Percentiles rank a stretch among this genome's conserved stretches.
These are phyloP conservation scores for Xylaria palmicola DNA, from an alignment of 495 filamentous ascomycete genomes.

Conservation along the genomic window DNA sequence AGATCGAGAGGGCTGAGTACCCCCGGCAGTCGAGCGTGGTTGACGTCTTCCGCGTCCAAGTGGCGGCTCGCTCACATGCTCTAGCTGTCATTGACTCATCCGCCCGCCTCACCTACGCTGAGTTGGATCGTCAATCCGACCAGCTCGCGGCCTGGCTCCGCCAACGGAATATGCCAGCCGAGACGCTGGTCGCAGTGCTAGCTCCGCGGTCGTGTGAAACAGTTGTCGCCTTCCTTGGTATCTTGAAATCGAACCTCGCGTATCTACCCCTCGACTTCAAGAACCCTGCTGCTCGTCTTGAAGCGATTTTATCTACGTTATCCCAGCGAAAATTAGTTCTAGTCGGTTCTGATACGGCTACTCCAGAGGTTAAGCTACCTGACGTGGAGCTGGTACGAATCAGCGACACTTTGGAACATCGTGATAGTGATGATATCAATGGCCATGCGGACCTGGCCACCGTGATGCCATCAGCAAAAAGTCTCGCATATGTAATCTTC, in stretches of 20 bases:
- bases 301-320: constrained; percentile 10
- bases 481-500: constrained; percentile 12
- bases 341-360: background rate
- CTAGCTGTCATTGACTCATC: constrained; percentile 14
- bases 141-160: constrained; percentile 9
- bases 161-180: constrained; percentile 2
- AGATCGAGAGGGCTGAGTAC: constrained; percentile 10
- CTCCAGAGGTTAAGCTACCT: constrained; percentile 2
- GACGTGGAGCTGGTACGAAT: constrained; percentile 10
- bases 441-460: background rate
- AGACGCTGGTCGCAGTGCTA: constrained; percentile 13
- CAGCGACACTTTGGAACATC: background rate
- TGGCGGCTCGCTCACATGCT: background rate
- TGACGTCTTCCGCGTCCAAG: constrained; percentile 17
- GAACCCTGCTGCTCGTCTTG: constrained; percentile 1
- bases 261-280: constrained; percentile 13
- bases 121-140: constrained; percentile 14
- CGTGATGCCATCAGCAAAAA: constrained; percentile 4
- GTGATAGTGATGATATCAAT: background rate
- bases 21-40: constrained; percentile 13
- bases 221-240: constrained; percentile 13
- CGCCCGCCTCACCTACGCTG: constrained; percentile 13
- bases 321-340: background rate
- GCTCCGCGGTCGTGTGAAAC: constrained; percentile 14
- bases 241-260: constrained; percentile 14